Evolutionary conservation across 108 stramenopile species (phyloP).

Genomic region (Aurantiochytrium sp.): DNA sequence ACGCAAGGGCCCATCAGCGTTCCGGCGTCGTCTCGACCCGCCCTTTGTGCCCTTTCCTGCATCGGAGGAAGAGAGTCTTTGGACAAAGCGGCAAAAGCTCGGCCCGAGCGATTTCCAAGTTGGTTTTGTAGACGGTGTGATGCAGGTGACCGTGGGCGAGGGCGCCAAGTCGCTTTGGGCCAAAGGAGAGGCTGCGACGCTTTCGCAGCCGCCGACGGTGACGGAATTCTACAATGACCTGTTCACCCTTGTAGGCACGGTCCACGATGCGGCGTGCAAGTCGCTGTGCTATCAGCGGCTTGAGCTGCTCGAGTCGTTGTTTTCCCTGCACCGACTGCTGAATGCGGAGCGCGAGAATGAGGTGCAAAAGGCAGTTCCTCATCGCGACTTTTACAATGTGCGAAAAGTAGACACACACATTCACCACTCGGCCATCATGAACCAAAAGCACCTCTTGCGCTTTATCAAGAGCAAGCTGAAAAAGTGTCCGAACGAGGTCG

Average conservation of each 20-base stretch:
- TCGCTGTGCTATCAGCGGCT: conserved; percentile 25
- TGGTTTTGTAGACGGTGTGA: neutral
- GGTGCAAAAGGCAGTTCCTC: conserved; percentile 50
- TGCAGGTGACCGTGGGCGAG: neutral
- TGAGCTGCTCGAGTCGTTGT: conserved; percentile 46
- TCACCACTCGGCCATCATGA: conserved; percentile 90
- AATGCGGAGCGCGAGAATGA: conserved; percentile 35
- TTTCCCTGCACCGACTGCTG: conserved; percentile 49
- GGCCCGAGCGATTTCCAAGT: neutral
- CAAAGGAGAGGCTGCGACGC: neutral
- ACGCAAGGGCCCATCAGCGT: neutral
- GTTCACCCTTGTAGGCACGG: neutral
- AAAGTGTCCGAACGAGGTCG: conserved; percentile 53
- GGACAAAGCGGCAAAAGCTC: neutral
- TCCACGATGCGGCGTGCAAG: conserved; percentile 24
- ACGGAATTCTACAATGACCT: conserved; percentile 25
- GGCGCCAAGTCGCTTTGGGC: neutral
- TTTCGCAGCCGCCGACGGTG: neutral
- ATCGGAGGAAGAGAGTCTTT: neutral
- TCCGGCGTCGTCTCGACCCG: neutral
- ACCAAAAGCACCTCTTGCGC: conserved; percentile 91
- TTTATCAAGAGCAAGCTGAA: conserved; percentile 93
- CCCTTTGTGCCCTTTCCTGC: neutral
- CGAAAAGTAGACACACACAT: conserved; percentile 99
- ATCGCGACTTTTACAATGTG: conserved; percentile 90